These are phyloP conservation scores for Metschnikowia kofuensis DNA, from an alignment of 805 yeast species.

Conservation along the genomic window DNA sequence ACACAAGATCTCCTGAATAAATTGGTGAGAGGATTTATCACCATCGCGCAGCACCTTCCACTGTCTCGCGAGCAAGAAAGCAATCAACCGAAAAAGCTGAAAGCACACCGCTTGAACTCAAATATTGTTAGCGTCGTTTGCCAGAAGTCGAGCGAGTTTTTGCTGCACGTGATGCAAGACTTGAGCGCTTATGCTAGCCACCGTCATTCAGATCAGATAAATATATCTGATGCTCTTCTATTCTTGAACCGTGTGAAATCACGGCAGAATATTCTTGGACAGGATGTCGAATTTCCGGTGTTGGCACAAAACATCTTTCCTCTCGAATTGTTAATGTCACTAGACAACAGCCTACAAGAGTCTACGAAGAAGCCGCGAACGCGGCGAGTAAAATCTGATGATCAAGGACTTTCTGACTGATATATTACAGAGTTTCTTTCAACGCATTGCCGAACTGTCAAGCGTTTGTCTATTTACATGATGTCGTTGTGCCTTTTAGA, in stretches of 20 bases:
- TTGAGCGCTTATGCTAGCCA: constrained; percentile 37
- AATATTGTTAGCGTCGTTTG: constrained; percentile 23
- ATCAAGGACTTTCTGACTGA: too few species aligned
- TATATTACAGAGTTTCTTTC: too few species aligned
- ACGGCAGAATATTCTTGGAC: constrained; percentile 12
- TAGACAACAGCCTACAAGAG: constrained; percentile 28
- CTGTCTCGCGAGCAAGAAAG: background rate
- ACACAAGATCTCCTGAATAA: background rate
- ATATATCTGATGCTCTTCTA: constrained; percentile 34
- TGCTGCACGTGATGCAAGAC: constrained; percentile 29
- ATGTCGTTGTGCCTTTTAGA: background rate
- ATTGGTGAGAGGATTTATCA: constrained; percentile 12
- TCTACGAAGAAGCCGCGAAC: background rate
- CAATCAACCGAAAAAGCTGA: constrained; percentile 5
- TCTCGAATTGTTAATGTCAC: constrained; percentile 30
- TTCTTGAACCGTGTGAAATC: constrained; percentile 31
- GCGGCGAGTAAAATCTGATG: too few species aligned
- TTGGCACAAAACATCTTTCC: constrained; percentile 38
- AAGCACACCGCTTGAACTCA: constrained; percentile 4
- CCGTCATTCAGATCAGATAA: constrained; percentile 26
- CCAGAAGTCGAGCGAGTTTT: constrained; percentile 29
- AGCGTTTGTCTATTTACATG: background rate
- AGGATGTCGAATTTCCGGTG: constrained; percentile 23
- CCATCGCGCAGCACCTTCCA: constrained; percentile 14
- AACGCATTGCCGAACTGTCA: too few species aligned